Conservation (phyloP, 108 stramenopile genomes). For the Schizochytrium sp. region DNA sequence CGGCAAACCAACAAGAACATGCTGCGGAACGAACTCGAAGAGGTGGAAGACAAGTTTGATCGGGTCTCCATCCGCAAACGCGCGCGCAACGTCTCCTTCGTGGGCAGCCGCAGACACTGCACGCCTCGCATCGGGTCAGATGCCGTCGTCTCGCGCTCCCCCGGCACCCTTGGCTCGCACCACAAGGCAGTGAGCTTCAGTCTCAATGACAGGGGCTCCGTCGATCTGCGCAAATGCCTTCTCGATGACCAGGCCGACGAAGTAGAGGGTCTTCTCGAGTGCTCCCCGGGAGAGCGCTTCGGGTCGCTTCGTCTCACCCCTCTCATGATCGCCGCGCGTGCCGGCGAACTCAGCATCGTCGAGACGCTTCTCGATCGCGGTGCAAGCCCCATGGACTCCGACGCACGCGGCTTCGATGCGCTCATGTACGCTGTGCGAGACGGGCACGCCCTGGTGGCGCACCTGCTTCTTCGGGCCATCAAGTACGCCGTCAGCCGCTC, state of each 20-base stretch:
- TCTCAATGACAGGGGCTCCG: not conserved
- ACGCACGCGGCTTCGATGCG: not conserved
- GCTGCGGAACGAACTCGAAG: not conserved
- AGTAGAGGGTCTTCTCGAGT: not conserved
- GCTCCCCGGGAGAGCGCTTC: not conserved
- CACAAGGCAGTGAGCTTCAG: slow-evolving; percentile 11
- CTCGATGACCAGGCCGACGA: not conserved
- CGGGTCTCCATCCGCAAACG: not conserved
- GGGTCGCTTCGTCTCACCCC: not conserved
- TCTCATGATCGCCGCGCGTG: not conserved
- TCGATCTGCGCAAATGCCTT: not conserved
- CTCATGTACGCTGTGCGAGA: slow-evolving; percentile 19
- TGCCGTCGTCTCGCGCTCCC: not conserved
- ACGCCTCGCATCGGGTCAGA: not conserved
- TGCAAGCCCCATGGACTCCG: not conserved
- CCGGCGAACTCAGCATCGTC: not conserved
- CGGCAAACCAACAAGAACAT: not conserved
- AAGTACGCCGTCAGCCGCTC: not conserved
- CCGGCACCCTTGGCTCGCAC: not conserved
- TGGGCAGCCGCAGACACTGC: not conserved
- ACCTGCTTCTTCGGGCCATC: not conserved
- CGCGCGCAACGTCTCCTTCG: not conserved
- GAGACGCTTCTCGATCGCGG: not conserved
- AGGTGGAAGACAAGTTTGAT: not conserved
- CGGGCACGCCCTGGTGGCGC: not conserved